These are phyloP conservation scores for Microascus cirrosus DNA, from an alignment of 2,329 filamentous ascomycete genomes.

Conservation along the genomic window DNA sequence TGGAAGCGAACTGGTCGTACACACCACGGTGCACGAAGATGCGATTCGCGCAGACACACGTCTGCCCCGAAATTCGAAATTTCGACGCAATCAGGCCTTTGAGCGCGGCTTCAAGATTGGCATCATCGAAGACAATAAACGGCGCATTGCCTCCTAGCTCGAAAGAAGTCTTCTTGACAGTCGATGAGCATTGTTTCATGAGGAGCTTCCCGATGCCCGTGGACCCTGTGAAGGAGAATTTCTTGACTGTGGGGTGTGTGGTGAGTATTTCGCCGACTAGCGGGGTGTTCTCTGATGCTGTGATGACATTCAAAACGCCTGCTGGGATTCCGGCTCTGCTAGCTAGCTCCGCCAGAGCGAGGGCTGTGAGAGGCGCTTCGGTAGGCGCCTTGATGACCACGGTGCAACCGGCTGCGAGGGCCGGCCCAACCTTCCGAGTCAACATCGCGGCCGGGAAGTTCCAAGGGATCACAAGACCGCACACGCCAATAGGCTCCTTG, in stretches of 20 bases:
- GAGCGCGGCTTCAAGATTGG: conserved; percentile 77
- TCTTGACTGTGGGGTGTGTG: conserved; percentile 59
- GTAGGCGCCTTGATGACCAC: conserved; percentile 85
- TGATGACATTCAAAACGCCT: conserved; percentile 85
- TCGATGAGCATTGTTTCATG: conserved; percentile 80
- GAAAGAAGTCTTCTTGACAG: conserved; percentile 73
- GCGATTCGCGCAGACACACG: conserved; percentile 83
- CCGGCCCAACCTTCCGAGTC: conserved; percentile 58
- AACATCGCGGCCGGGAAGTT: conserved; percentile 79
- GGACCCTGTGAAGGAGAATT: conserved; percentile 89
- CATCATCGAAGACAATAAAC: conserved; percentile 95
- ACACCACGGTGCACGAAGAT: conserved; percentile 70
- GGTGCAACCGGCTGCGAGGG: conserved; percentile 91
- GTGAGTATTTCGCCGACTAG: conserved; percentile 62
- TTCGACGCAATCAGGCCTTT: conserved; percentile 75
- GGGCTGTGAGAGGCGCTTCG: conserved; percentile 84
- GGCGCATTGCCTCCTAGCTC: conserved; percentile 93
- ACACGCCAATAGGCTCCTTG: conserved; percentile 77
- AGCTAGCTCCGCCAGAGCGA: conserved; percentile 79
- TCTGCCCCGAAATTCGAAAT: conserved; percentile 91
- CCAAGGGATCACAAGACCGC: conserved; percentile 77
- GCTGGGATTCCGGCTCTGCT: conserved; percentile 80
- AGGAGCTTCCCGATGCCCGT: conserved; percentile 59
- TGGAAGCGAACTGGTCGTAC: conserved; percentile 62
- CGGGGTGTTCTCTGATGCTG: conserved; percentile 66